Evolutionary conservation across 208 protist genomes (phyloP), one percentile per base, ranked within the genome.

Genomic region (Herpetomonas tarakana): DNA sequence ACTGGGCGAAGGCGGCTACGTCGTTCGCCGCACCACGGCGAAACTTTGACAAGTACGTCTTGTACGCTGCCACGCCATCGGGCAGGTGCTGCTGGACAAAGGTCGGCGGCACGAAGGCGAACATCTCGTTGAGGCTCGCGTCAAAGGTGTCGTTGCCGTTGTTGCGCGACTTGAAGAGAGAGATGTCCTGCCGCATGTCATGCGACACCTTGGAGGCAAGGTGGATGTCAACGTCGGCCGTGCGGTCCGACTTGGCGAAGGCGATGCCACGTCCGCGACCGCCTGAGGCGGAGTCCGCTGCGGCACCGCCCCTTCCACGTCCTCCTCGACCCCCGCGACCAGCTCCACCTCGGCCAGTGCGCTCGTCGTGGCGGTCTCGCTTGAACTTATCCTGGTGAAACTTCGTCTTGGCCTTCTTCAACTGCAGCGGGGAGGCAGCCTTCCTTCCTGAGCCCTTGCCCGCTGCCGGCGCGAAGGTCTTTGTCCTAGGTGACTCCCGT

Each of bases 41-140:
- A 58, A 95, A 95, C 65, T 82, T 79, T 22, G 72, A 55, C 27
- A 95, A 56, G 67, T 92, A 95, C 14, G 83, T 78, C 47, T 75
- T 76, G 62, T 86, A 89, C 11, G 78, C 52, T 9, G 52, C 57
- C 31, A 93, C 86, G 14, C 83, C 58, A 0, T 75, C 60, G 1
- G 89, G 86, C 25, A 93, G 67, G 66, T 93, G 89, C 73, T 95
- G 89, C 47, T 60, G 60, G 0, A 95, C 74, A 53, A 95, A 85
- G 16, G 74, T 64, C 38, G 83, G 81, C n/a, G 89, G 77, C 18
- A 93, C 77, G 45, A 93, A 74, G 31, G 64, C 66, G 55, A 95
- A 85, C 46, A 95, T 52, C 21, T 74, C 45, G 70, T 86, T 81
- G 25, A 95, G 72, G 11, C 80, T 68, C 16, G 61, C 35, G 29